Evolutionary conservation across 192 early-diverging fungal species (phyloP), one percentile per base, ranked within the genome.

Genomic region (Umbelopsis ramanniana): DNA sequence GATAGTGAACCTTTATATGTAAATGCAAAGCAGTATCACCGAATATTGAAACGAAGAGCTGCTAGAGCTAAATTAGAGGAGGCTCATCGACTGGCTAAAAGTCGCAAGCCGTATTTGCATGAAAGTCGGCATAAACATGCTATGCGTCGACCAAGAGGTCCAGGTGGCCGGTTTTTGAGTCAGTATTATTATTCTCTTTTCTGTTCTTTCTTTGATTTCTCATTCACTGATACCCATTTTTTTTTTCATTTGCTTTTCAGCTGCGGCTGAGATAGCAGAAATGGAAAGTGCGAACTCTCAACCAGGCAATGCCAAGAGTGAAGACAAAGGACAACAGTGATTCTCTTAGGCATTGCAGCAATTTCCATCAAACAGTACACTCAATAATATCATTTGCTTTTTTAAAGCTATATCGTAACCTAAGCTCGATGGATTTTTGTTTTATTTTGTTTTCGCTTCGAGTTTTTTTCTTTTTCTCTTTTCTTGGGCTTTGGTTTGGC

Each of bases 11-110:
- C 96, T 0, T 79, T 98, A 38, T 98, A 96, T 79, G 98, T 99
- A 23, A 99, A 99, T 83, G 94, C 96, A 40, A 98, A 97, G 81
- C 98, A 99, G 45, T 99, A 96, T 81, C 94, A 97, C 72, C 90
- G 98, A 24, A 99, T 99, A 76, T 81, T 99, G 68, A 96, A 96
- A 78, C 87, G 98, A 57, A 80, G 98, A 52, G 95, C 95, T 66
- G 95, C 97, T 19, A 84, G 97, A 7, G 91, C 94, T n/a, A 90
- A 89, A 54, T 74, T 93, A 48, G 92, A 94, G 26, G 96, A 93
- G 21, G 76, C 90, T 79, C 91, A 95, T 74, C 88, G 88, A 54
- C 80, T 88, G 68, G 80, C 83, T n/a, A 89, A 87, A 66, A 91
- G 89, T 69, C 90, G 94, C 68, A 93, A 93, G 40, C 94, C 92